phyloP scores from a whole-genome alignment of 192 early-diverging fungal species.

The Backusella parvicylindrica region DNA sequence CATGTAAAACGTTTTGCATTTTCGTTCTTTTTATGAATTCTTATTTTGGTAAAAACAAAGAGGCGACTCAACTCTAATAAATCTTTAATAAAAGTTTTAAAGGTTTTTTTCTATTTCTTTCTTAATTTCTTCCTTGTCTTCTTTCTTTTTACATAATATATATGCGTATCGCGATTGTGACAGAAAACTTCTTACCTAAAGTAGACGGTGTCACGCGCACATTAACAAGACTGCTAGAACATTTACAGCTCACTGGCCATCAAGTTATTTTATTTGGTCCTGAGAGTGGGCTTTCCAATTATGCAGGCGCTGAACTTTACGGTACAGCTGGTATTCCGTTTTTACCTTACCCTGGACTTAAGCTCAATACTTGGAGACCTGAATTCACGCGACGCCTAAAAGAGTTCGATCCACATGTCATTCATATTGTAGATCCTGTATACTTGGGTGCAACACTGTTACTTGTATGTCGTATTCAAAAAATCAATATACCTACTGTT shows the following conservation, averaged over 20 bases:
- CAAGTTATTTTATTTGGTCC: conserved; percentile 29
- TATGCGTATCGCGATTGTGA: conserved; percentile 31
- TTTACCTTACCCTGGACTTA: conserved; percentile 34
- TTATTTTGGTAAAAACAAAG: neutral
- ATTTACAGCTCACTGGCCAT: conserved; percentile 26
- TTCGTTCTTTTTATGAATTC: neutral
- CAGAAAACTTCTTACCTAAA: conserved; percentile 35
- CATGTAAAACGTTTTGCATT: neutral
- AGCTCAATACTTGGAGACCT: conserved; percentile 34
- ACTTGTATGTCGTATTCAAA: conserved; percentile 3
- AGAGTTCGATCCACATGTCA: conserved; percentile 28
- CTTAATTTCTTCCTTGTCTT: neutral
- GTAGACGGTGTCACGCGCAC: conserved; percentile 41
- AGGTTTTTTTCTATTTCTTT: neutral
- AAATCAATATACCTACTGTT: conserved; percentile 21
- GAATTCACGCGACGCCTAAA: conserved; percentile 20
- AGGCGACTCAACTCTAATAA: neutral
- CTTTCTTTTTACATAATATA: neutral
- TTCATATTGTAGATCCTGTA: conserved; percentile 37
- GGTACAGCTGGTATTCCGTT: conserved; percentile 35
- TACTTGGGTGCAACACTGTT: conserved; percentile 27
- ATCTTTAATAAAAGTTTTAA: neutral
- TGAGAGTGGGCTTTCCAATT: conserved; percentile 22
- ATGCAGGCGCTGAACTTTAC: conserved; percentile 29
- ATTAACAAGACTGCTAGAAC: conserved; percentile 27